Conservation (phyloP, 2,329 filamentous ascomycete genomes). For the Trichoderma arundinaceum region DNA sequence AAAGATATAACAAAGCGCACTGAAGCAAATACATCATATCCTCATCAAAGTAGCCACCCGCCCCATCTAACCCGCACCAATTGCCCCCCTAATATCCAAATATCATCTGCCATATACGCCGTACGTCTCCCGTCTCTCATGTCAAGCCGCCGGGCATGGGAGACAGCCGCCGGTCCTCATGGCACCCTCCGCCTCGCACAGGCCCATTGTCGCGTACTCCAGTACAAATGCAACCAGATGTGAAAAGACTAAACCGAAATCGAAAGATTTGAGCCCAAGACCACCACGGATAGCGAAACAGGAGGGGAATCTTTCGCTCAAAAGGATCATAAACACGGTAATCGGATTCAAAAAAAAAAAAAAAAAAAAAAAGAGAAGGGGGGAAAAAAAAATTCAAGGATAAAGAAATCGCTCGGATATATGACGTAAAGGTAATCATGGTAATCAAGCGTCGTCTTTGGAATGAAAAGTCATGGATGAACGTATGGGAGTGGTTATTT, state of each 20-base stretch:
- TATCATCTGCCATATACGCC: slow-evolving; percentile 34
- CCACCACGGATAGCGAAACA: slow-evolving; percentile 25
- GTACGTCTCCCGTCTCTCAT: slow-evolving; percentile 11
- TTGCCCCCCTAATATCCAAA: slow-evolving; percentile 32
- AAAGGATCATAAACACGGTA: slow-evolving; percentile 9
- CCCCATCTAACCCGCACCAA: slow-evolving; percentile 34
- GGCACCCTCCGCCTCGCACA: slow-evolving; percentile 33
- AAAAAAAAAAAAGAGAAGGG: background rate
- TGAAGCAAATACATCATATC: slow-evolving; percentile 15
- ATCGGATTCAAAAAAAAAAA: background rate
- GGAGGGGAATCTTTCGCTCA: slow-evolving; percentile 29
- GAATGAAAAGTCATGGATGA: slow-evolving; percentile 29
- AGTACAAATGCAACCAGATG: slow-evolving; percentile 31
- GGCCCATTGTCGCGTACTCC: slow-evolving; percentile 40
- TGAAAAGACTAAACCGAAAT: slow-evolving; percentile 19
- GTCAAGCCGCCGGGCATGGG: slow-evolving; percentile 4
- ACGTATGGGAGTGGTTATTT: slow-evolving; percentile 26
- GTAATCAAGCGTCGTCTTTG: slow-evolving; percentile 14
- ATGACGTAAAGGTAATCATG: slow-evolving; percentile 18
- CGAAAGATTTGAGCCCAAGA: slow-evolving; percentile 3
- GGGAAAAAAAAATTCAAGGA: background rate
- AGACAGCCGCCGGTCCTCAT: background rate
- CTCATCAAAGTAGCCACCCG: slow-evolving; percentile 22
- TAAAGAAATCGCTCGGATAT: slow-evolving; percentile 32
- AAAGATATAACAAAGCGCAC: background rate